Evolutionary conservation across 164 flowering plant genomes (phyloP).

Genomic region (Liriodendron chinense): DNA sequence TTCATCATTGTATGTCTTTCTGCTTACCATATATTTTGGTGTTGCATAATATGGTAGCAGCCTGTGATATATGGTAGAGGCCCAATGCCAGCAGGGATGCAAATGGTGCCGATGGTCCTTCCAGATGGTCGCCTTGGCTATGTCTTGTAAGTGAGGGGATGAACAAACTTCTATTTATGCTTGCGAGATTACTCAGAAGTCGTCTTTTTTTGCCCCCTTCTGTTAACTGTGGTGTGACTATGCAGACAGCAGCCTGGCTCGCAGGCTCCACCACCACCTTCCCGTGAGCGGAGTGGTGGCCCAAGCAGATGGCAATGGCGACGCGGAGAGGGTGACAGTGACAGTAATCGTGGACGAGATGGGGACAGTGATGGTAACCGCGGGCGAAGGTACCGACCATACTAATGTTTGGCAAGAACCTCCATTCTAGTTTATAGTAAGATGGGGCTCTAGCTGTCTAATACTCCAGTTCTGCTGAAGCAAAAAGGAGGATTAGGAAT

Average conservation of each 20-base stretch:
- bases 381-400: conserved; percentile 76
- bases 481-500: background rate
- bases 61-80: conserved; percentile 97
- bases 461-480: background rate
- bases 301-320: conserved; percentile 48
- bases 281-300: conserved; percentile 59
- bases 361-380: conserved; percentile 53
- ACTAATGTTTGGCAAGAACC: conserved; percentile 31
- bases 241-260: conserved; percentile 93
- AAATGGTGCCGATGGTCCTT: conserved; percentile 97
- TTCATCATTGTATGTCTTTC: background rate
- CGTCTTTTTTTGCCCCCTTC: background rate
- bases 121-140: conserved; percentile 99
- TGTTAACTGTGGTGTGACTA: background rate
- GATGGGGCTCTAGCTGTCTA: background rate
- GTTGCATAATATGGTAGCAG: conserved; percentile 35
- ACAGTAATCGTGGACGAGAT: conserved; percentile 1
- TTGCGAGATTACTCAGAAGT: background rate
- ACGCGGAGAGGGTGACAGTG: conserved; percentile 38
- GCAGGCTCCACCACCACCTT: conserved; percentile 53
- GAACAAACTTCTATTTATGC: background rate
- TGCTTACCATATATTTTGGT: conserved; percentile 3
- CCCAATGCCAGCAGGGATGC: conserved; percentile 92
- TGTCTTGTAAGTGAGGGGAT: conserved; percentile 75
- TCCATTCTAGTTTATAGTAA: background rate